Base-by-base conservation (phyloP, 177 flowering plant genomes). In the Telopea speciosissima region DNA sequence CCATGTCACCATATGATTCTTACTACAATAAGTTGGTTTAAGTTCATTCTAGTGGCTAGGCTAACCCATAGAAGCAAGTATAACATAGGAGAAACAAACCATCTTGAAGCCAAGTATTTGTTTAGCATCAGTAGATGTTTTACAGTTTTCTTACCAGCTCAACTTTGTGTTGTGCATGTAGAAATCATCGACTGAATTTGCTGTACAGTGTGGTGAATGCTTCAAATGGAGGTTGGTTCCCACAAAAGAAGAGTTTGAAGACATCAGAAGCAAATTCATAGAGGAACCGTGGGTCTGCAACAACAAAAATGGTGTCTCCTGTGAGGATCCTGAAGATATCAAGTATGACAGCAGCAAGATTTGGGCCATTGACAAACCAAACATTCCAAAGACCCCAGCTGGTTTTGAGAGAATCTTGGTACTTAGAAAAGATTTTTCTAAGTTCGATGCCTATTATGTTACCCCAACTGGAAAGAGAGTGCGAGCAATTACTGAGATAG, bases 331-430 rank as follows among this genome's bases (percentile, higher is more conserved):
- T 24, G 85, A 85, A 67, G 96, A 91, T 71, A 77, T 93, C 1
- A 89, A 90, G 69, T 85, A 81, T 67, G 88, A 90, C 72, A 63
- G 79, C 11, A 75, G 80, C 24, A 78, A 92, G 54, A 83, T 82
- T 28, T 93, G 98, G 98, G 87, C 79, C 68, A 79, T 84, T 36
- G 92, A 93, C 83, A 90, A 83, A 77, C 97, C 97, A 36, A 84
- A 86, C 67, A 62, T 90, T 56, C 98, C 92, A n/a, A 88, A 83
- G 74, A 76, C 92, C 45, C 97, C 94, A 14, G 68, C 26, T 64
- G 92, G 93, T 61, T 93, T 89, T 72, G 80, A 76, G 71, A 87
- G 96, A 75, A 74, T 67, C 21, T 68, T 87, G 75, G 78, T 79
- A 21, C 75, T 87, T 7, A 82, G 95, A 70, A 86, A 63, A 67